Percentiles rank a stretch among this genome's conserved stretches.
phyloP scores from a whole-genome alignment of 805 yeast species.

The Teunomyces pallodes region DNA sequence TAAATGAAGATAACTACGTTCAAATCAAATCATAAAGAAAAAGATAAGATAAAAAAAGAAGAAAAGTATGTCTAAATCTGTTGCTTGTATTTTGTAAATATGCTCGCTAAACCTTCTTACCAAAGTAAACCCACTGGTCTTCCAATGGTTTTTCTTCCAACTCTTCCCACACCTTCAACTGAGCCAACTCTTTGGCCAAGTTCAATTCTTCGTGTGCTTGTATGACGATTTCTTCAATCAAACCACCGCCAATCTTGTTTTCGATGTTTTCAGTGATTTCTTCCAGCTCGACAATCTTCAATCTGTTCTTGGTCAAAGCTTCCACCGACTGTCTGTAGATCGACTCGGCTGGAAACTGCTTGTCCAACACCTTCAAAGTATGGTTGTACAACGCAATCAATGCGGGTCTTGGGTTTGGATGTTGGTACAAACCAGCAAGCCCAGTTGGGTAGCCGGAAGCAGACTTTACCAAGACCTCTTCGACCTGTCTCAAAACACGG shows the following conservation, averaged over 20 bases:
- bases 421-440: conserved; percentile 71
- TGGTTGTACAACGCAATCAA: conserved; percentile 66
- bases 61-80: no score
- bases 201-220: conserved; percentile 81
- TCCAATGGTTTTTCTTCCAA: conserved; percentile 74
- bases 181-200: conserved; percentile 64
- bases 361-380: conserved; percentile 57
- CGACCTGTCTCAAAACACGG: conserved; percentile 41
- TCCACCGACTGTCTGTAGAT: conserved; percentile 75
- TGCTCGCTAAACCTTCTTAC: conserved; percentile 49
- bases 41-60: not conserved
- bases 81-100: not conserved
- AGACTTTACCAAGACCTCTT: conserved; percentile 56
- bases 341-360: conserved; percentile 67
- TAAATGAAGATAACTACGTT: not conserved
- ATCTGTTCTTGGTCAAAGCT: conserved; percentile 66
- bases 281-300: conserved; percentile 59
- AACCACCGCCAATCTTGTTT: conserved; percentile 72
- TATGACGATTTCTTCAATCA: conserved; percentile 76
- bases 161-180: conserved; percentile 74
- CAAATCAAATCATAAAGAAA: no score
- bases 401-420: conserved; percentile 83
- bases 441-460: conserved; percentile 76
- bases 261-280: conserved; percentile 68
- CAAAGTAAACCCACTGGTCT: conserved; percentile 84